Evolutionary conservation across 2,329 filamentous ascomycete species (phyloP), one percentile per base, ranked within the genome.

Genomic region (Fusarium subtropicale): DNA sequence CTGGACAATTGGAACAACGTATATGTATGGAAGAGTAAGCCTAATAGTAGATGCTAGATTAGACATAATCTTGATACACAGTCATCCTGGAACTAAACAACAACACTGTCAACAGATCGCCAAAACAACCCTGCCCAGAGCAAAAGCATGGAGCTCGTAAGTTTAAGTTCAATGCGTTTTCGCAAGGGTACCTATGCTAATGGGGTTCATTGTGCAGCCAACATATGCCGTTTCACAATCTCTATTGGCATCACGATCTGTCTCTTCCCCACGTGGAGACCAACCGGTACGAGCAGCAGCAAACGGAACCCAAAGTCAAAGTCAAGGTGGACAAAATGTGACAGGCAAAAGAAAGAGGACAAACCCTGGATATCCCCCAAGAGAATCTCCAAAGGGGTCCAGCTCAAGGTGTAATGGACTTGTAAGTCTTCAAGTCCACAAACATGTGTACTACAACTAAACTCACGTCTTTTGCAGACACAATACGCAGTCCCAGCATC

Each of bases 11-110:
- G n/a, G n/a, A 15, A 41, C 10, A 28, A 33, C 18, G 18, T 53
- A 53, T 53, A 53, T 53, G 50, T 53, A 53, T 53, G 33, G 36
- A 42, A 53, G 26, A 53, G 31, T 31, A 53, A 53, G 31, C 50
- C 36, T 38, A 33, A 41, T 33, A 42, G 12, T 42, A 39, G 34
- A 30, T 30, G 18, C 18, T 51, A 51, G 46, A 20, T 12, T 20
- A 26, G 41, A 53, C 38, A 42, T 41, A 24, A 12, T 24, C 36
- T 52, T 41, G 36, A 52, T 39, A 18, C 12, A 51, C 18, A 30
- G 12, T 39, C 12, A 51, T 52, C 48, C 48, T 18, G 36, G n/a
- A 26, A 52, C 30, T 31, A 26, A 31, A 30, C 28, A 28, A 28
- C 28, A 30, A 52, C 48, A 31, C n/a, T 52, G 41, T 36, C 48